Evolutionary conservation across 768 basidiomycete genomes (phyloP), one percentile per base, ranked within the genome.

Genomic region (Sporobolomyces phaffii): DNA sequence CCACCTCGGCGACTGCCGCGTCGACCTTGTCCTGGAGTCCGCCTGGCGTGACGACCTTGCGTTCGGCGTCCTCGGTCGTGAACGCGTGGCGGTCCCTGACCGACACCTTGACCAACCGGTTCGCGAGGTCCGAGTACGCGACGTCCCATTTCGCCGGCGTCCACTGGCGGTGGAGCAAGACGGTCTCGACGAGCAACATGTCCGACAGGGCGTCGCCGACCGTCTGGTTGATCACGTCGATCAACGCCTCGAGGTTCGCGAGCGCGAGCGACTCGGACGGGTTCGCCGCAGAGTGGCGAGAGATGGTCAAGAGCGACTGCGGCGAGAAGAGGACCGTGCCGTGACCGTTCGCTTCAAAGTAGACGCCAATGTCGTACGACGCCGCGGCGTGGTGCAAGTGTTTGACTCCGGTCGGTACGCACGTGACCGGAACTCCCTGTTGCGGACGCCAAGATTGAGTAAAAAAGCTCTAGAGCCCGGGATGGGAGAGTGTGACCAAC

Each of bases 311-410:
- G 62, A 87, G 82, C 5, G 91, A 88, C 24, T 82, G 77, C 10
- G 82, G 83, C 17, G 96, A 97, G 80, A 99, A 98, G 61, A 98
- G 78, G 51, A 98, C 91, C 4, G 96, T 99, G 36, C 96, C 96
- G 73, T 99, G 96, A 3, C 96, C 96, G 76, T 99, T 99, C 38
- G 96, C 96, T 78, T 99, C 96, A 74, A 99, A 99, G 79, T 99
- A 99, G 49, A 99, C 90, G n/a, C 96, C 96, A 61, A 99, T 83
- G 76, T 91, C 84, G 78, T 87, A 98, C 74, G 86, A 84, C 74
- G 93, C 90, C 15, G 96, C 96, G 20, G 93, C 96, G 75, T 97
- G 93, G 77, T 99, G 96, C 52, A 98, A 84, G 77, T 98, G 89
- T 78, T 99, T 99, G 66, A 99, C 96, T 31, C 96, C 96, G 20